A percentile compares a stretch with the other conserved stretches of the same genome.
Conservation (phyloP, 2,329 filamentous ascomycete genomes). For the Epichloe brachyelytri region DNA sequence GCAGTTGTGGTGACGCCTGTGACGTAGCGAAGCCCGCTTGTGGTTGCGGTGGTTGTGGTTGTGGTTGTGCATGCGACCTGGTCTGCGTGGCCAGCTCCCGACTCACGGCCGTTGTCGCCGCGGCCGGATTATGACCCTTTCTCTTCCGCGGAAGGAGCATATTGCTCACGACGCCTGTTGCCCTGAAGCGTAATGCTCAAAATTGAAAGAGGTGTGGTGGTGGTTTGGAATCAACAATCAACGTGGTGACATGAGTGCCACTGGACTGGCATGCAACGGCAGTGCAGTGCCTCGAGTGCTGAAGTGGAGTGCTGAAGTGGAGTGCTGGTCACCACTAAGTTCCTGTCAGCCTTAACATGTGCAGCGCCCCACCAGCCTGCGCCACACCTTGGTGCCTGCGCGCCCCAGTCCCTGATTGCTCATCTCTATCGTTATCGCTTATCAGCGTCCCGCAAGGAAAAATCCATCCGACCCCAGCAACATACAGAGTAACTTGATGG, state of each 20-base stretch:
- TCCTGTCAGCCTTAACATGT: too few relatives aligned
- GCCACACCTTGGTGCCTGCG: constrained; percentile 2
- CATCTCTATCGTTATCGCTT: constrained; percentile 12
- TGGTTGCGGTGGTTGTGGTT: neutral
- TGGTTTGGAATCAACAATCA: neutral
- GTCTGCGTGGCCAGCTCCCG: constrained; percentile 8
- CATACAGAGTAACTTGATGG: constrained; percentile 4
- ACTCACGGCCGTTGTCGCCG: constrained; percentile 10
- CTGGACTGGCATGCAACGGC: neutral
- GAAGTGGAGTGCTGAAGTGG: neutral
- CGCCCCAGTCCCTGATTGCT: neutral
- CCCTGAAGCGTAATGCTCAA: neutral
- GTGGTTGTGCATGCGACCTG: neutral
- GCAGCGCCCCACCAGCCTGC: neutral
- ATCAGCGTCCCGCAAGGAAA: constrained; percentile 14
- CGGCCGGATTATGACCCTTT: constrained; percentile 17
- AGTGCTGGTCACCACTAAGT: neutral
- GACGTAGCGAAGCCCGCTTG: constrained; percentile 1
- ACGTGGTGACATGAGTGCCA: neutral
- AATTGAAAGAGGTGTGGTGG: neutral
- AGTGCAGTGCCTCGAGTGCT: neutral
- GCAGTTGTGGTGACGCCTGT: neutral
- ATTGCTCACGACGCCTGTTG: constrained; percentile 1
- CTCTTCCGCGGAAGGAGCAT: constrained; percentile 24
- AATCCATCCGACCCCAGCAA: neutral